A percentile compares a stretch with the other conserved stretches of the same genome.
phyloP scores from a whole-genome alignment of 78 protist genomes.

The Fonticula alba region DNA sequence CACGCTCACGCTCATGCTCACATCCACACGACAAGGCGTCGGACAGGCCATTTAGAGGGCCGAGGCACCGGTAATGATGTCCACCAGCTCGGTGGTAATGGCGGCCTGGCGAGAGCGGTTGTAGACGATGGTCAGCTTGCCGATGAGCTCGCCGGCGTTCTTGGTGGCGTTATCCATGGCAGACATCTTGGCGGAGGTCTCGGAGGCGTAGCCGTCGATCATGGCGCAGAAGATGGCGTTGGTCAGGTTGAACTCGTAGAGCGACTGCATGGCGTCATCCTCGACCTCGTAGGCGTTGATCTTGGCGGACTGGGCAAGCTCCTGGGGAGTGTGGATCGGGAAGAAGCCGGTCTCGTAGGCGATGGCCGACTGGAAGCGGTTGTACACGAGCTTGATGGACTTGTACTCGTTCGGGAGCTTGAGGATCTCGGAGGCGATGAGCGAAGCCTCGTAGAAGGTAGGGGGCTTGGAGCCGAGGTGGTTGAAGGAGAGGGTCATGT shows the following conservation, averaged over 20 bases:
- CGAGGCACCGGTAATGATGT: constrained; percentile 38
- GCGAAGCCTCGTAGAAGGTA: no score
- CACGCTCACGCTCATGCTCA: no score
- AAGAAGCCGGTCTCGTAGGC: constrained; percentile 7
- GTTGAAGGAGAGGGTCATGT: neutral
- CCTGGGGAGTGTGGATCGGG: no score
- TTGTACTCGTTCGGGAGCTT: neutral
- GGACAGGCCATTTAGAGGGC: constrained; percentile 33
- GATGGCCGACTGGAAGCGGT: constrained; percentile 10
- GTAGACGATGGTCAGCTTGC: constrained; percentile 16
- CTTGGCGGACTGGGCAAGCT: neutral
- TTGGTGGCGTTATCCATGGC: constrained; percentile 44
- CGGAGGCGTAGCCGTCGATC: constrained; percentile 15
- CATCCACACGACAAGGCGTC: no score
- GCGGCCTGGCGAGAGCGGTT: constrained; percentile 47
- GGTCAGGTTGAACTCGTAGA: constrained; percentile 17
- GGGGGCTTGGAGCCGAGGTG: constrained; percentile 1
- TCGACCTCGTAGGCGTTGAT: constrained; percentile 18
- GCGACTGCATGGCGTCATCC: neutral
- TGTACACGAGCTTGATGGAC: neutral
- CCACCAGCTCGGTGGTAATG: constrained; percentile 44
- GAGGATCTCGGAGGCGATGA: no score
- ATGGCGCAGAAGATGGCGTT: constrained; percentile 8
- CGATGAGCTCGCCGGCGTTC: constrained; percentile 40
- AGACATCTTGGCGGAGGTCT: constrained; percentile 25